phyloP scores from a whole-genome alignment of 768 basidiomycete species.

The Hortiboletus flavorubellus region DNA sequence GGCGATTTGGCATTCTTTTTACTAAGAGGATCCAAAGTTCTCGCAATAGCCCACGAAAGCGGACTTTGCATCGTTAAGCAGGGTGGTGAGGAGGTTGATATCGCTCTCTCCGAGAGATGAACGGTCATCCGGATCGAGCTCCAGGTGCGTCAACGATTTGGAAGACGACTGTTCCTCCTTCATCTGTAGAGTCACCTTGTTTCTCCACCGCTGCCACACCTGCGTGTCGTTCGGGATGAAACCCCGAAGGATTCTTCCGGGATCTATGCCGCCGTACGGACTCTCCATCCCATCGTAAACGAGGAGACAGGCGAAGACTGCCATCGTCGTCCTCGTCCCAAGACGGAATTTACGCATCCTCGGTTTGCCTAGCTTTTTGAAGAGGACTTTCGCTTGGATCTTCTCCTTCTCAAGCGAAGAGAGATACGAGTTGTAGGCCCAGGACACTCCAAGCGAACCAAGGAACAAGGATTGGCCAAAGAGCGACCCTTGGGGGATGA shows the following conservation, averaged over 20 bases:
- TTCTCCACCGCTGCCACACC: conserved; percentile 26
- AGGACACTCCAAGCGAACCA: conserved; percentile 30
- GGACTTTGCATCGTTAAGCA: conserved; percentile 16
- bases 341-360: conserved; percentile 20
- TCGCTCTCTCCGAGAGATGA: conserved; percentile 9
- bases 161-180: not conserved
- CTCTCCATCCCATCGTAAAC: conserved; percentile 23
- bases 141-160: not conserved
- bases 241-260: conserved; percentile 14
- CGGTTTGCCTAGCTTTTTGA: conserved; percentile 13
- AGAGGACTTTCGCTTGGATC: conserved; percentile 22
- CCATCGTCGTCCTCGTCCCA: conserved; percentile 20
- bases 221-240: conserved; percentile 24
- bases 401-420: conserved; percentile 37
- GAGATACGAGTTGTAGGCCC: conserved; percentile 36
- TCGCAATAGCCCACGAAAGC: conserved; percentile 19
- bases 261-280: conserved; percentile 10
- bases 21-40: not conserved
- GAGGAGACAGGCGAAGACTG: conserved; percentile 26
- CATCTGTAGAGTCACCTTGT: conserved; percentile 20
- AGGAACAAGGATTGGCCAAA: conserved; percentile 38
- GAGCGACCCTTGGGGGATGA: conserved; percentile 33
- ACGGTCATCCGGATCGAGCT: conserved; percentile 9
- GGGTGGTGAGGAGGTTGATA: conserved; percentile 9
- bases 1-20: not conserved